Evolutionary conservation across 164 flowering plant species (phyloP).

Genomic region (Dillenia suffruticosa): DNA sequence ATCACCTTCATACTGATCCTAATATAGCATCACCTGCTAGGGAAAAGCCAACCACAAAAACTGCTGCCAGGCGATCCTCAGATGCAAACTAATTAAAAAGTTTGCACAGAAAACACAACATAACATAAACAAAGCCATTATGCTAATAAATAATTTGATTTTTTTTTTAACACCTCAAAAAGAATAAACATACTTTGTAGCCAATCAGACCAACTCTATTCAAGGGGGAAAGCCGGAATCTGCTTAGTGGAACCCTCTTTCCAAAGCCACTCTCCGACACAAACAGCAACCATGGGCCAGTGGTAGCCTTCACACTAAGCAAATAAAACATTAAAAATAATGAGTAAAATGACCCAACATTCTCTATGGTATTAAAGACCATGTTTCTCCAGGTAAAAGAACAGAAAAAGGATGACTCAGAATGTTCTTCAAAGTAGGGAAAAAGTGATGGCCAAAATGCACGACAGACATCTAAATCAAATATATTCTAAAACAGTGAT

Average conservation of each 20-base stretch:
- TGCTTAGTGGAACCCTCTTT: constrained; percentile 87
- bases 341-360: too few relatives aligned
- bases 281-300: constrained; percentile 88
- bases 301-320: constrained; percentile 26
- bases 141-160: background rate
- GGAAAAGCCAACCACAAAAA: constrained; percentile 82
- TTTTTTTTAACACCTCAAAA: background rate
- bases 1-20: background rate
- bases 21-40: constrained; percentile 43
- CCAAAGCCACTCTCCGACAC: constrained; percentile 85
- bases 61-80: constrained; percentile 78
- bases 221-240: constrained; percentile 58
- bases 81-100: constrained; percentile 41
- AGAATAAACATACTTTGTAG: constrained; percentile 54
- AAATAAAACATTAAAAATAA: too few relatives aligned
- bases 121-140: background rate
- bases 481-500: too few relatives aligned
- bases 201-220: constrained; percentile 85
- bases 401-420: too few relatives aligned
- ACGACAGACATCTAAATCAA: too few relatives aligned
- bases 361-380: too few relatives aligned
- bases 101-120: background rate
- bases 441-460: too few relatives aligned
- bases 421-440: too few relatives aligned
- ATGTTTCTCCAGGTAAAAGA: too few relatives aligned